Percentiles rank a stretch among this genome's conserved stretches.
These are phyloP conservation scores for Phoma sp. DNA, from an alignment of 2,329 filamentous ascomycete species.

Conservation along the genomic window DNA sequence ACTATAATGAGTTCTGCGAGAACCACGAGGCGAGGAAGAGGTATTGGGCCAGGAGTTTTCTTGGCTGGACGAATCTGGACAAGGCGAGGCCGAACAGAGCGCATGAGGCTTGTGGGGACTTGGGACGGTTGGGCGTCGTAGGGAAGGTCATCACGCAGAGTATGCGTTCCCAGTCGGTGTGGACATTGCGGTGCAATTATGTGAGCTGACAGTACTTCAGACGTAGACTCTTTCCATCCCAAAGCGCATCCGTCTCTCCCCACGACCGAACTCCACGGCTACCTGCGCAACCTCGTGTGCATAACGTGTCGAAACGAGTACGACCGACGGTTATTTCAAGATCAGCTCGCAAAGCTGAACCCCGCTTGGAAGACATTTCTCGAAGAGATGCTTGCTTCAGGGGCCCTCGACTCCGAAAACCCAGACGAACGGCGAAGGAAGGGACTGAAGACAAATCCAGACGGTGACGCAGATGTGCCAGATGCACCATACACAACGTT, in stretches of 20 bases:
- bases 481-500: conserved; percentile 88
- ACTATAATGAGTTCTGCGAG: conserved; percentile 85
- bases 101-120: conserved; percentile 76
- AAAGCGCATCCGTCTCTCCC: conserved; percentile 74
- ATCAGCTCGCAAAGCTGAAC: conserved; percentile 77
- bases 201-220: conserved; percentile 32
- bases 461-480: conserved; percentile 91
- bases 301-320: conserved; percentile 77
- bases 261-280: conserved; percentile 90
- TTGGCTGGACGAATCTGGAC: conserved; percentile 86
- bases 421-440: conserved; percentile 69
- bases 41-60: conserved; percentile 94
- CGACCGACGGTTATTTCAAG: conserved; percentile 76
- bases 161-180: conserved; percentile 34
- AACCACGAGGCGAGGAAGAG: conserved; percentile 85
- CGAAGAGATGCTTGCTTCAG: conserved; percentile 71
- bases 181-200: neutral
- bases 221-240: conserved; percentile 93
- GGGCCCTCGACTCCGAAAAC: conserved; percentile 79
- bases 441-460: conserved; percentile 85
- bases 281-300: conserved; percentile 81
- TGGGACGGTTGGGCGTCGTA: conserved; percentile 75
- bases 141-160: conserved; percentile 85
- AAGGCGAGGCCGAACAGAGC: conserved; percentile 79
- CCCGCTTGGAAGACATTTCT: conserved; percentile 85